These are phyloP conservation scores for Aspergillus conjunctus DNA, from an alignment of 495 filamentous ascomycete genomes.

Conservation along the genomic window DNA sequence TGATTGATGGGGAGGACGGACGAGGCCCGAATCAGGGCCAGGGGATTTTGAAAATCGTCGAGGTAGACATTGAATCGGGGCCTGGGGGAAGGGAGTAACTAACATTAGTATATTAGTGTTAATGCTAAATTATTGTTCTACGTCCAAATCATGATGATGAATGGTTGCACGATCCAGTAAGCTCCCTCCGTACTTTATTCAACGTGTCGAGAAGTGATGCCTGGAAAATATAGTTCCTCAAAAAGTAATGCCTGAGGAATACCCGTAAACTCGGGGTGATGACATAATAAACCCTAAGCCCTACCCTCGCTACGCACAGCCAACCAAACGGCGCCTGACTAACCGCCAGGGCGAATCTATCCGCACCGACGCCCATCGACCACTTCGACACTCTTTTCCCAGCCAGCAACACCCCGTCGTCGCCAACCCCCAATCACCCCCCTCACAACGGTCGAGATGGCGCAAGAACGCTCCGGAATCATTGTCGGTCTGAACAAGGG, in stretches of 20 bases:
- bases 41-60: conserved; percentile 31
- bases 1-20: conserved; percentile 4
- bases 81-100: conserved; percentile 2
- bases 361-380: conserved; percentile 37
- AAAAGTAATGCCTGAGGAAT: conserved; percentile 14
- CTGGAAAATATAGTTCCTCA: neutral
- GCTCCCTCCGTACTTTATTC: no score
- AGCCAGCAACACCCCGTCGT: conserved; percentile 42
- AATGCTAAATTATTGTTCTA: no score
- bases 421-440: conserved; percentile 46
- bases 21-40: conserved; percentile 3
- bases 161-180: no score
- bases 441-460: conserved; percentile 53
- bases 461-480: conserved; percentile 71
- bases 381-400: conserved; percentile 30
- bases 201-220: neutral
- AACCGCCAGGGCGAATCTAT: conserved; percentile 38
- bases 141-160: no score
- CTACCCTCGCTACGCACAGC: conserved; percentile 34
- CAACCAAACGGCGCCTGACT: conserved; percentile 35
- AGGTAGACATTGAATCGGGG: conserved; percentile 30
- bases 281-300: conserved; percentile 28
- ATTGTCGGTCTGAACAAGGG: conserved; percentile 84
- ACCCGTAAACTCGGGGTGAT: neutral
- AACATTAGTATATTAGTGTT: no score